A percentile compares a stretch with the other conserved stretches of the same genome.
Evolutionary conservation across 129 eudicot species (phyloP).

Genomic region (Dittrichia graveolens): DNA sequence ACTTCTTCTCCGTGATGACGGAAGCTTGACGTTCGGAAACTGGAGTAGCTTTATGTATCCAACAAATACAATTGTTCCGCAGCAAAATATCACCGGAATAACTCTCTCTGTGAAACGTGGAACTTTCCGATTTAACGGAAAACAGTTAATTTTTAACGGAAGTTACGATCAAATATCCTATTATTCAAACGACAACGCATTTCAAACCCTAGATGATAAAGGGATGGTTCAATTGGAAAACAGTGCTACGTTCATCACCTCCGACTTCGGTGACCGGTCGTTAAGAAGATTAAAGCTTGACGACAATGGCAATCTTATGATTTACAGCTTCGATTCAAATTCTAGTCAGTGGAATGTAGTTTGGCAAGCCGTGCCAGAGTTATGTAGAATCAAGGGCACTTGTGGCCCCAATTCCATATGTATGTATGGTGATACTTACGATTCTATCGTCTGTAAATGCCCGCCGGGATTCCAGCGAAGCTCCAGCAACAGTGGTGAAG

Average conservation of each 20-base stretch:
- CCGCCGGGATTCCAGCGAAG: conserved; percentile 63
- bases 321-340: conserved; percentile 51
- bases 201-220: conserved; percentile 25
- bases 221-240: conserved; percentile 43
- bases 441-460: conserved; percentile 58
- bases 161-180: conserved; percentile 35
- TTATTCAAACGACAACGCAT: conserved; percentile 26
- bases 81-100: conserved; percentile 46
- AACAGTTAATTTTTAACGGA: conserved; percentile 34
- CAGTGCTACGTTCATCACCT: conserved; percentile 31
- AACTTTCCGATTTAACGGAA: conserved; percentile 42
- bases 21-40: conserved; percentile 51
- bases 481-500: conserved; percentile 14
- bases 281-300: conserved; percentile 62
- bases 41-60: conserved; percentile 68
- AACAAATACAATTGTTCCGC: conserved; percentile 62
- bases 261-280: conserved; percentile 54
- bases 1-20: conserved; percentile 49
- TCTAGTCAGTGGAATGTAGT: conserved; percentile 51
- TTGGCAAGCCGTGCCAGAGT: conserved; percentile 69
- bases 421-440: conserved; percentile 47
- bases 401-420: conserved; percentile 72
- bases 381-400: conserved; percentile 55
- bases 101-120: conserved; percentile 41
- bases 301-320: conserved; percentile 60